Base-by-base conservation (phyloP, 1,284 basidiomycete species). In the Fomitopsis betulina region DNA sequence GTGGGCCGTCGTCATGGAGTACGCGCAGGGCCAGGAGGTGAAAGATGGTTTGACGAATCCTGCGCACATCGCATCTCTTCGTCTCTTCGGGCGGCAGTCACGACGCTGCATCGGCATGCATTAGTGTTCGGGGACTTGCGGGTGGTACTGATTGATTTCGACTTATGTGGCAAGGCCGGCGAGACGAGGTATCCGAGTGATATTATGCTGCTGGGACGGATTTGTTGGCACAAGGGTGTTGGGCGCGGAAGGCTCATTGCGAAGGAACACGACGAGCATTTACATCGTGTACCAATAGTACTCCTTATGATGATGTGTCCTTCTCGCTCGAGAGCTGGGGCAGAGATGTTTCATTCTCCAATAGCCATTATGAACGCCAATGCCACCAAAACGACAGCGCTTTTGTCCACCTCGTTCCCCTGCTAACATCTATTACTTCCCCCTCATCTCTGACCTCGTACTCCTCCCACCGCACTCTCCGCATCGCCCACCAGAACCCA, bases 401-500 rank as follows among this genome's bases (percentile, higher is more conserved):
- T 12, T 37, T n/a, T 23, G 5, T 19, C 32, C 37, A 35, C 33
- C 10, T 19, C 17, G 30, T n/a, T 21, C 32, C 33, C 25, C 17
- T 6, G 12, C 40, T 5, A 12, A 35, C 45, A 21, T 56, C 62
- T 21, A 59, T 25, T 15, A 12, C 45, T 5, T 8, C 17, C 13
- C 45, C 45, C 45, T 27, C 25, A 15, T 51, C 49, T 3, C 7
- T 19, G 10, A 60, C 57, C 7, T 52, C 50, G 49, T 72, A 75
- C 52, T 76, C 68, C 15, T 57, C 55, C 73, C 74, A 76, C 3
- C 57, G 56, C 13, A 67, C 61, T 12, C 55, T 62, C 3, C 73
- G 64, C 35, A 72, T 57, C 63, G 68, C 69, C 72, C 73, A 76
- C 69, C 70, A 72, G 40, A 71, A 69, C 49, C 68, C 56, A 6